phyloP scores from a whole-genome alignment of 208 protist species.

The Leishmania tropica region DNA sequence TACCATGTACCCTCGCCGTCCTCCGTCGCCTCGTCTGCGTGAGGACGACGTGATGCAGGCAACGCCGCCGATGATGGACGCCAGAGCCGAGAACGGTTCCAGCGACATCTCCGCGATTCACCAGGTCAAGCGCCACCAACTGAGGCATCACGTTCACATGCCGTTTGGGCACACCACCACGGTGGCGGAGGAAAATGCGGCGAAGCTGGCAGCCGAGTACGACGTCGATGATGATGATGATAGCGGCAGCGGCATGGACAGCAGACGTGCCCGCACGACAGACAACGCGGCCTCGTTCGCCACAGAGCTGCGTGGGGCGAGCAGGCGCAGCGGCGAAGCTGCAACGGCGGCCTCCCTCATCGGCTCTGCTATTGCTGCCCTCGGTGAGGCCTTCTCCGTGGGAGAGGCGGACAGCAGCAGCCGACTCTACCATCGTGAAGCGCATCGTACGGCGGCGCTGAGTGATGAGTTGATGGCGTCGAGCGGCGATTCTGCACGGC shows the following conservation, averaged over 20 bases:
- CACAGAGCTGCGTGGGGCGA: constrained; percentile 17
- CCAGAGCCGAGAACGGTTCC: not conserved
- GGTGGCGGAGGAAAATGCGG: not conserved
- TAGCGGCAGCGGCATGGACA: not conserved
- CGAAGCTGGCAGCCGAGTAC: constrained; percentile 17
- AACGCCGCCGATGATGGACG: constrained; percentile 19
- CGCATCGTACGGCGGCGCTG: constrained; percentile 1
- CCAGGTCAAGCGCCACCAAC: not conserved
- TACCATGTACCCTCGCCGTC: constrained; percentile 45
- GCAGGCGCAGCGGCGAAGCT: not conserved
- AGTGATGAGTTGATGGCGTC: not conserved
- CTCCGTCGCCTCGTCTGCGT: constrained; percentile 26
- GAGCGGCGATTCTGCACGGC: not conserved
- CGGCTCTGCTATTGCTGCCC: constrained; percentile 28
- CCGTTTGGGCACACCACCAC: constrained; percentile 11
- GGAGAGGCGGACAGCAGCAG: not conserved
- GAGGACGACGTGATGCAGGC: constrained; percentile 51
- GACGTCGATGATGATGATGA: constrained; percentile 20
- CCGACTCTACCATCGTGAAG: constrained; percentile 7
- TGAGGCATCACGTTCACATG: not conserved
- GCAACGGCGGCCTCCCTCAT: constrained; percentile 13
- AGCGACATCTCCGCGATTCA: not conserved
- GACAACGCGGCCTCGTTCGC: constrained; percentile 9
- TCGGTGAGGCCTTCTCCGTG: constrained; percentile 9
- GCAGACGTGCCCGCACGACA: not conserved